Evolutionary conservation across 2,329 filamentous ascomycete species (phyloP).

Genomic region (Botrytis elliptica): DNA sequence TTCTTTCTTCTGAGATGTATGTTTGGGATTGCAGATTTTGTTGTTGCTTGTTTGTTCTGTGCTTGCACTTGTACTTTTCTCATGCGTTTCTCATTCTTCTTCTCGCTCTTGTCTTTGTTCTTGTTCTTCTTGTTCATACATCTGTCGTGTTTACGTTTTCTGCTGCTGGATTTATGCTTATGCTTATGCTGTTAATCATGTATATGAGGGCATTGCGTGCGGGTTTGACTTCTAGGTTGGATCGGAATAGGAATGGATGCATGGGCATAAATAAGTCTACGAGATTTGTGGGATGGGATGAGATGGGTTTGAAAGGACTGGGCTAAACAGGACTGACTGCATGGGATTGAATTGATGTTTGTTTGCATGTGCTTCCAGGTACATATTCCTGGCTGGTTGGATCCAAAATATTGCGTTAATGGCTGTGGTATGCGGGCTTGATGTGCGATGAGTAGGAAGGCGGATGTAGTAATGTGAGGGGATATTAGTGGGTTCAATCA

Average conservation of each 20-base stretch:
- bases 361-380: background rate
- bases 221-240: conserved; percentile 5
- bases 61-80: background rate
- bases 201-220: conserved; percentile 10
- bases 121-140: conserved; percentile 8
- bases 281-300: background rate
- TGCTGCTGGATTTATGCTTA: background rate
- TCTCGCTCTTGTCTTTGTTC: background rate
- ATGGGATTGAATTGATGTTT: background rate
- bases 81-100: background rate
- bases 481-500: background rate
- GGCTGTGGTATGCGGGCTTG: background rate
- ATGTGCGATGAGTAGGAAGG: background rate
- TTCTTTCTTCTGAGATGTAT: background rate
- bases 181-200: conserved; percentile 2
- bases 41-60: background rate
- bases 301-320: background rate
- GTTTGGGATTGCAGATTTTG: conserved; percentile 2
- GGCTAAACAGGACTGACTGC: background rate
- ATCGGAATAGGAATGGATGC: background rate
- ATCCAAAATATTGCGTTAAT: background rate
- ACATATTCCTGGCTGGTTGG: background rate
- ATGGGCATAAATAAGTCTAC: background rate
- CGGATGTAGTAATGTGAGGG: background rate
- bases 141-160: background rate